These are phyloP conservation scores for Talaromyces sp. DNA, from an alignment of 2,329 filamentous ascomycete species.

Conservation along the genomic window DNA sequence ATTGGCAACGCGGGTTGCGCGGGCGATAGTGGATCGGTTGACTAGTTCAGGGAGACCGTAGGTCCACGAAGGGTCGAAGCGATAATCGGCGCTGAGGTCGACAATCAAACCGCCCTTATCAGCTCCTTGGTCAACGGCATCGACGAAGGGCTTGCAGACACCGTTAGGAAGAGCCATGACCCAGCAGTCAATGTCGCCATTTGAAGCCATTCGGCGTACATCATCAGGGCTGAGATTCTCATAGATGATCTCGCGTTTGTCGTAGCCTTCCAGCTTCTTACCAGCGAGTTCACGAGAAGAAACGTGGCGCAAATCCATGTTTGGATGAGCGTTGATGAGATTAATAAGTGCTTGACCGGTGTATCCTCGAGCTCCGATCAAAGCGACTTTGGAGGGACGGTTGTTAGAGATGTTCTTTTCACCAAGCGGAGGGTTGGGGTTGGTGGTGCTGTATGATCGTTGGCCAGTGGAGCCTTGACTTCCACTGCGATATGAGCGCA, in stretches of 20 bases:
- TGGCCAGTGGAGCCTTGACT: constrained; percentile 28
- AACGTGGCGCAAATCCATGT: constrained; percentile 85
- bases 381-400: constrained; percentile 70
- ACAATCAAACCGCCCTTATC: constrained; percentile 71
- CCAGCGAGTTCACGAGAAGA: constrained; percentile 89
- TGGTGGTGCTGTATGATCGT: constrained; percentile 51
- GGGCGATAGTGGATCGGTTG: constrained; percentile 68
- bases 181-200: constrained; percentile 87
- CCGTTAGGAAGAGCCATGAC: constrained; percentile 96
- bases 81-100: constrained; percentile 94
- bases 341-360: constrained; percentile 87
- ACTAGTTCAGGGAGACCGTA: constrained; percentile 87
- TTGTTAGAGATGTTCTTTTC: constrained; percentile 82
- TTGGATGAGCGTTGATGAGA: constrained; percentile 79
- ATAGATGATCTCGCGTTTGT: constrained; percentile 86
- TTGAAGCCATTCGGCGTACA: constrained; percentile 74
- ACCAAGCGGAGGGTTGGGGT: constrained; percentile 85
- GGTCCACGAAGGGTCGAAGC: constrained; percentile 79
- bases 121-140: constrained; percentile 71
- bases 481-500: constrained; percentile 32
- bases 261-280: constrained; percentile 81
- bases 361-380: constrained; percentile 90
- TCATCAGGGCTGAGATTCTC: constrained; percentile 86
- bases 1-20: constrained; percentile 78
- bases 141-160: constrained; percentile 88